Conservation (phyloP, 441 rosid genomes). For the Syzygium syzygioides region DNA sequence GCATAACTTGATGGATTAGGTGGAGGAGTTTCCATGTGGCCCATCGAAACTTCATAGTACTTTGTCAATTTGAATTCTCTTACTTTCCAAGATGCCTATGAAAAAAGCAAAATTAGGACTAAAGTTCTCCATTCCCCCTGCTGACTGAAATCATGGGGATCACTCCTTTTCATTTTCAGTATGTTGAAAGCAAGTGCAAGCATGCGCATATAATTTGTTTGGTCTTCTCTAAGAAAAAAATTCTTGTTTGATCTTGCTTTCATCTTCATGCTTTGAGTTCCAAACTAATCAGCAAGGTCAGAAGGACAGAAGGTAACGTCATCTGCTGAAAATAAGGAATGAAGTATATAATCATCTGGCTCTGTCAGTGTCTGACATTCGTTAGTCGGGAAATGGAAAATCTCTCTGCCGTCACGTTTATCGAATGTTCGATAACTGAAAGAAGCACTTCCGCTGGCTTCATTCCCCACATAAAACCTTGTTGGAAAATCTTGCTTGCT, state of each 20-base stretch:
- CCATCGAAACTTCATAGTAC: neutral
- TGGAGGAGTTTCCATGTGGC: neutral
- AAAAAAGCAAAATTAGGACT: too few relatives aligned
- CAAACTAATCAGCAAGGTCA: neutral
- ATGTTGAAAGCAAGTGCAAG: too few relatives aligned
- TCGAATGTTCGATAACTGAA: neutral
- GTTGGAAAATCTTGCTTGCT: neutral
- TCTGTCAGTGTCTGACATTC: neutral
- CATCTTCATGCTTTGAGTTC: neutral
- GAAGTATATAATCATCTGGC: neutral
- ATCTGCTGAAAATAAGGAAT: neutral
- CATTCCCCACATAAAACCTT: neutral
- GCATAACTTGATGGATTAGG: neutral
- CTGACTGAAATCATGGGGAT: too few relatives aligned
- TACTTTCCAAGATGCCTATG: neutral
- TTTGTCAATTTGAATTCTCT: neutral
- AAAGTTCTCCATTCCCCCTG: too few relatives aligned
- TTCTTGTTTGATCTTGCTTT: neutral
- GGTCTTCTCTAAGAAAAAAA: neutral
- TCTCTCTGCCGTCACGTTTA: neutral
- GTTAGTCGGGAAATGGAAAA: neutral
- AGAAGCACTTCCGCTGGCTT: neutral
- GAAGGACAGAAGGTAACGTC: neutral
- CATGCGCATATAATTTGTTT: too few relatives aligned
- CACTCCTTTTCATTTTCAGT: too few relatives aligned